Percentiles rank a stretch among this genome's conserved stretches.
These are phyloP conservation scores for Trichoderma brevicompactum DNA, from an alignment of 2,329 filamentous ascomycete genomes.

Conservation along the genomic window DNA sequence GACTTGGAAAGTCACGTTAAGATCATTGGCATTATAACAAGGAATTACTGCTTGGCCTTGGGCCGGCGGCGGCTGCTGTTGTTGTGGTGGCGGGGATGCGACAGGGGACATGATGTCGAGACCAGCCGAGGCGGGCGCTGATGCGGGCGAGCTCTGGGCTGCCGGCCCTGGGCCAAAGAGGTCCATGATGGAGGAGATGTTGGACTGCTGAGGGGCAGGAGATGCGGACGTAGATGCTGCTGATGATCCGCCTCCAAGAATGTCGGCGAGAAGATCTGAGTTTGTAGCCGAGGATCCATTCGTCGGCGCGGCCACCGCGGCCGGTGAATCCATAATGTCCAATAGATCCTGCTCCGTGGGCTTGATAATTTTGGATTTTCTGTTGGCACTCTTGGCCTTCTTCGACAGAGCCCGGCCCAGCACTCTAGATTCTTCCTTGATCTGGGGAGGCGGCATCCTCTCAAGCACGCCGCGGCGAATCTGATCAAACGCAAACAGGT, in stretches of 20 bases:
- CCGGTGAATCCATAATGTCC: conserved; percentile 84
- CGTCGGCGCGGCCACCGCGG: conserved; percentile 56
- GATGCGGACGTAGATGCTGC: conserved; percentile 45
- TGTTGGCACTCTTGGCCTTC: conserved; percentile 70
- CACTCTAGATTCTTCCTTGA: conserved; percentile 91
- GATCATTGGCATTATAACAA: conserved; percentile 85
- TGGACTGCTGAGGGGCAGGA: conserved; percentile 57
- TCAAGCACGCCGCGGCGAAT: conserved; percentile 89
- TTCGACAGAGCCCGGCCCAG: conserved; percentile 75
- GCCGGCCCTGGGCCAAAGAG: conserved; percentile 66
- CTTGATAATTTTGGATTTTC: conserved; percentile 77
- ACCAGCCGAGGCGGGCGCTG: conserved; percentile 46
- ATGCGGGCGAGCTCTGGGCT: conserved; percentile 38
- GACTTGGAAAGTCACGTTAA: conserved; percentile 79
- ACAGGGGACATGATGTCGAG: conserved; percentile 55
- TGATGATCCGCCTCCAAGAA: conserved; percentile 71
- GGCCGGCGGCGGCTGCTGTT: conserved; percentile 42
- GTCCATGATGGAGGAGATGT: conserved; percentile 82
- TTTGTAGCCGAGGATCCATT: conserved; percentile 67
- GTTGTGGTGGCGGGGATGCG: conserved; percentile 54
- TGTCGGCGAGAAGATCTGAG: conserved; percentile 87
- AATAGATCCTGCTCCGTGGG: conserved; percentile 90
- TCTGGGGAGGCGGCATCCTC: conserved; percentile 97
- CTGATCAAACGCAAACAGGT: conserved; percentile 88
- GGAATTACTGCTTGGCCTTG: conserved; percentile 61